Evolutionary conservation across 2,329 filamentous ascomycete species (phyloP), one percentile per base, ranked within the genome.

Genomic region (Iodosphaeria phyllophila): DNA sequence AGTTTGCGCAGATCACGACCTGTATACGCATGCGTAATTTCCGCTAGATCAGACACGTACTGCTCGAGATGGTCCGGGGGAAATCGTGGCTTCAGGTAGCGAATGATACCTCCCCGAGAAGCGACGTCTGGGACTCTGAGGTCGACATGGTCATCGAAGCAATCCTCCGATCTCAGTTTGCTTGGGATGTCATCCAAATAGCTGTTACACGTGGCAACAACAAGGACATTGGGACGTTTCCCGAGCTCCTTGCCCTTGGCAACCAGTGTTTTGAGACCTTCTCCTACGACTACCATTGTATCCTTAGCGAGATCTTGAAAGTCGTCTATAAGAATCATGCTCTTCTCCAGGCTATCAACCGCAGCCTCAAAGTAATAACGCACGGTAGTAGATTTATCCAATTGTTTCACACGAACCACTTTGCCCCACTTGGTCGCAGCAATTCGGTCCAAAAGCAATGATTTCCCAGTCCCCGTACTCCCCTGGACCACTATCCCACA

Each of bases 11-110:
- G 55, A 43, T 93, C 84, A 2, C 65, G 63, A 4, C 77, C 76
- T 16, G 80, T 91, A 46, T 80, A 93, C 4, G 84, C 86, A 40
- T 93, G 83, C 0, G 84, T 91, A 28, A 70, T 67, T 32, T 77
- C 66, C 20, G 74, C 74, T 21, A 92, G 52, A 11, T 59, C 52
- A 4, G 59, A 50, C 11, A 82, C 50, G 7, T 69, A 52, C 2
- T 50, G 48, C 3, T 73, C 57, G 27, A 48, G 55, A 6, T 54
- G 52, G 6, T 54, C 58, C 4, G 56, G 40, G n/a, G 43, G 51
- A 22, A 66, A 52, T 15, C 44, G 51, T 9, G 52, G 53, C 24
- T 52, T 41, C 30, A 77, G 54, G 5, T 65, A 66, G 16, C 66
- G 60, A 13, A 93, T 48, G 8, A 93, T 92, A 16, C 80, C 71